A percentile compares a stretch with the other conserved stretches of the same genome.
These are phyloP conservation scores for Eutypella sp. DNA, from an alignment of 2,329 filamentous ascomycete species.

Conservation along the genomic window DNA sequence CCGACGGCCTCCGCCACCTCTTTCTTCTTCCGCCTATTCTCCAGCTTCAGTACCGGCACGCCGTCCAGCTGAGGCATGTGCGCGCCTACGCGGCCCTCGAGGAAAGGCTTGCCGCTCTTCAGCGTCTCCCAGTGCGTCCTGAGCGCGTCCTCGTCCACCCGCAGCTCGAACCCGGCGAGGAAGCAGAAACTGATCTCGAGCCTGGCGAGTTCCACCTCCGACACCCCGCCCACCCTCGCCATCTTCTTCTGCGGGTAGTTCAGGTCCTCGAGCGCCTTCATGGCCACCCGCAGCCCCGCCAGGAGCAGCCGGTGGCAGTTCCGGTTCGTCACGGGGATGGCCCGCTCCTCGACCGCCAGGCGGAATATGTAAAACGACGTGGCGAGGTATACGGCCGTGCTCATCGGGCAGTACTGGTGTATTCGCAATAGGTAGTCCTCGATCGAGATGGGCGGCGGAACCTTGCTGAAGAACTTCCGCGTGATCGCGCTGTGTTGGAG, in stretches of 20 bases:
- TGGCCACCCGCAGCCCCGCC: constrained; percentile 78
- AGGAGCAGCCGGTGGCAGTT: constrained; percentile 85
- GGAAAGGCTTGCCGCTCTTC: constrained; percentile 17
- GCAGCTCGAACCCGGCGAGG: constrained; percentile 76
- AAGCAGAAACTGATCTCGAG: constrained; percentile 90
- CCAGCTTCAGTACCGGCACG: constrained; percentile 16
- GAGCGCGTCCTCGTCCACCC: constrained; percentile 55
- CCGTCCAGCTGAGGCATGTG: neutral
- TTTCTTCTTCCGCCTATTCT: constrained; percentile 11
- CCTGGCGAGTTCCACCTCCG: constrained; percentile 71
- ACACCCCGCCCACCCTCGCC: constrained; percentile 83
- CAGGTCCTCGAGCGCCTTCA: constrained; percentile 92
- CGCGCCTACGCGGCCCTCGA: constrained; percentile 1
- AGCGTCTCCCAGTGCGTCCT: constrained; percentile 65
- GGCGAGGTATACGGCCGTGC: constrained; percentile 86
- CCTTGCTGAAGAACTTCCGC: constrained; percentile 89
- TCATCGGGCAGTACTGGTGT: constrained; percentile 89
- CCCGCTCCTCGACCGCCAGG: constrained; percentile 69
- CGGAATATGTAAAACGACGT: constrained; percentile 83
- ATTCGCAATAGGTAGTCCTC: constrained; percentile 82
- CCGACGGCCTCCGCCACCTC: neutral
- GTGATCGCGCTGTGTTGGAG: constrained; percentile 82
- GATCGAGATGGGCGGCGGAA: constrained; percentile 75
- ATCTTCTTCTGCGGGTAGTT: constrained; percentile 81
- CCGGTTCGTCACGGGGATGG: constrained; percentile 73